Evolutionary conservation across 371 early-diverging fungal genomes (phyloP).

Genomic region (Mortierella sp.): DNA sequence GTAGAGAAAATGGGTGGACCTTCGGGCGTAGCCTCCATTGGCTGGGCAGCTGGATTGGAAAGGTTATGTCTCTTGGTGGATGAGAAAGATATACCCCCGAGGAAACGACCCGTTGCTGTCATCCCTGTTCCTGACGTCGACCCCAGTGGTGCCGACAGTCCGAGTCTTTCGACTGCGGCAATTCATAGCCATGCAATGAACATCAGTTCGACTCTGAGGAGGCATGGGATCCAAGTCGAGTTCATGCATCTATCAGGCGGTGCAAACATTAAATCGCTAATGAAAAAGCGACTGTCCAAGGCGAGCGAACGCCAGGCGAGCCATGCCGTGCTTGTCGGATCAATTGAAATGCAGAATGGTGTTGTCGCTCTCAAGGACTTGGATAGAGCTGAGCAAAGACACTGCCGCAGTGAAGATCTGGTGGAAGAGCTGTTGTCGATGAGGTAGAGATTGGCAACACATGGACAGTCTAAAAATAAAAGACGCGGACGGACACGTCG

Average conservation of each 20-base stretch:
- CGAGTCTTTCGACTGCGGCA: not conserved
- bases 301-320: conserved; percentile 49
- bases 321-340: conserved; percentile 50
- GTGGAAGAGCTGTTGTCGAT: conserved; percentile 6
- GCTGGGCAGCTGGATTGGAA: conserved; percentile 73
- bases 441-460: no score
- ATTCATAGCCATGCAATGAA: conserved; percentile 33
- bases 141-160: not conserved
- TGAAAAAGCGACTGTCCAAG: conserved; percentile 38
- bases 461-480: no score
- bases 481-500: no score
- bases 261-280: conserved; percentile 21
- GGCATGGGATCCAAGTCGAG: conserved; percentile 27
- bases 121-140: conserved; percentile 37
- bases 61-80: conserved; percentile 59
- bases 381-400: conserved; percentile 38
- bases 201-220: conserved; percentile 19
- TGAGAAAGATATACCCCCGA: conserved; percentile 11
- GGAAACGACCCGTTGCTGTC: conserved; percentile 31
- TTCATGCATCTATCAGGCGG: conserved; percentile 37
- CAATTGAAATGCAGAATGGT: conserved; percentile 38
- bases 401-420: conserved; percentile 31
- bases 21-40: conserved; percentile 56
- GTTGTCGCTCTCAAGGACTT: conserved; percentile 42
- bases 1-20: conserved; percentile 60